Base-by-base conservation (phyloP, 2,329 filamentous ascomycete species). In the Monilinia polystroma region DNA sequence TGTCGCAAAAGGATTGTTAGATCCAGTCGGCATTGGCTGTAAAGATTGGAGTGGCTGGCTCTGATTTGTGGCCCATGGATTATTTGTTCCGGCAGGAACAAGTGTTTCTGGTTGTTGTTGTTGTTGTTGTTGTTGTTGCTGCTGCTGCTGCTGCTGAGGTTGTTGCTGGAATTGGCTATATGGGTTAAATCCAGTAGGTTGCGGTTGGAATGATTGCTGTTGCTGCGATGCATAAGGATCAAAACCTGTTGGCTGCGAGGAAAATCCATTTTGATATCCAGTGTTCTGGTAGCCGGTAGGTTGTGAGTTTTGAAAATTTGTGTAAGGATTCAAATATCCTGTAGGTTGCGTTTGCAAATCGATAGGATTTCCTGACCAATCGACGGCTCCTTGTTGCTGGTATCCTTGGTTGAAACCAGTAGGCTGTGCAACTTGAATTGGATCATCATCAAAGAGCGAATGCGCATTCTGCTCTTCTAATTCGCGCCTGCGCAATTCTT, bases 331-430 rank as follows among this genome's bases (percentile, higher is more conserved):
- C 77, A 86, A 81, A 72, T 81, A 90, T n/a, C 92, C 92, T 0
- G 92, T 96, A 3, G 87, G 90, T 77, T 97, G 93, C 77, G 93
- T 88, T 72, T 89, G 84, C 77, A 91, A 89, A 78, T 94, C 91
- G 74, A 98, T 90, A 16, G 93, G 92, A 78, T 99, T 99, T 68
- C 94, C 95, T 74, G 96, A 95, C 87, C 96, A 98, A 79, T 99
- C 95, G 23, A 99, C 95, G 16, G 92, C 92, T 67, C 90, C 90
- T 76, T 97, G 94, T 80, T 99, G 95, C 81, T 98, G 93, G 76
- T 99, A 99, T 57, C 94, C 94, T 80, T 97, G 93, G 79, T 97
- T 98, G 81, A 92, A 93, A 47, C 93, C 94, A 18, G 93, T 98
- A 52, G 90, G 85, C 73, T 92, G 90, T 41, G 72, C 70, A 55